Evolutionary conservation across 306 rosid genomes (phyloP), one percentile per base, ranked within the genome.

Genomic region (Ormosia emarginata): DNA sequence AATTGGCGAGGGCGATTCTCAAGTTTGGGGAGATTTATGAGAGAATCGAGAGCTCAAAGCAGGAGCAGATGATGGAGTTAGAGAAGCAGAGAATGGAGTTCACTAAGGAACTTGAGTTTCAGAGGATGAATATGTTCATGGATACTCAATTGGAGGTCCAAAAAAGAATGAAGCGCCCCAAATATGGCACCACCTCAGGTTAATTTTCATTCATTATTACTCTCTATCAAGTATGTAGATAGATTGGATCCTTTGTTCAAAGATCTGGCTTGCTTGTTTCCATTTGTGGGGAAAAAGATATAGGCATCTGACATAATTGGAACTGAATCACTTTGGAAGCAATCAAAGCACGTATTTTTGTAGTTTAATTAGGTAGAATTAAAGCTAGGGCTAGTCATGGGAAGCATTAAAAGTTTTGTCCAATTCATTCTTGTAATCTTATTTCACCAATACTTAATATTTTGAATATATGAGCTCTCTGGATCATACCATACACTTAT

Each of bases 41-140:
- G 80, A 82, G 87, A 72, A 75, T 62, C 5, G 92, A 89, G 89
- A 84, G 81, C 44, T 82, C 75, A 4, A 86, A 84, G 68, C 84
- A 79, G 82, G 76, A 85, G 62, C 83, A 78, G 70, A 69, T 79
- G 79, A 52, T 85, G 79, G 92, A 89, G 71, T 47, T 89, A 78
- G 92, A 89, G 88, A 89, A 66, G 67, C 88, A 89, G 82, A 84
- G 89, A 67, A 76, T 87, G 89, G 86, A 87, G 56, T 87, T 89
- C n/a, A 46, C 82, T 6, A 85, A 80, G 81, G 90, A 89, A 6
- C 84, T 87, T 2, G 92, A 87, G 49, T 79, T 83, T 17, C 86
- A 82, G 74, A 87, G 89, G 65, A 74, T 89, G 82, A 87, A 77
- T 69, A 82, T 85, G 90, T 85, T 89, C 71, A 78, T 80, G 89